phyloP scores from a whole-genome alignment of 2,329 filamentous ascomycete species.

The Lasiodiplodia citricola region DNA sequence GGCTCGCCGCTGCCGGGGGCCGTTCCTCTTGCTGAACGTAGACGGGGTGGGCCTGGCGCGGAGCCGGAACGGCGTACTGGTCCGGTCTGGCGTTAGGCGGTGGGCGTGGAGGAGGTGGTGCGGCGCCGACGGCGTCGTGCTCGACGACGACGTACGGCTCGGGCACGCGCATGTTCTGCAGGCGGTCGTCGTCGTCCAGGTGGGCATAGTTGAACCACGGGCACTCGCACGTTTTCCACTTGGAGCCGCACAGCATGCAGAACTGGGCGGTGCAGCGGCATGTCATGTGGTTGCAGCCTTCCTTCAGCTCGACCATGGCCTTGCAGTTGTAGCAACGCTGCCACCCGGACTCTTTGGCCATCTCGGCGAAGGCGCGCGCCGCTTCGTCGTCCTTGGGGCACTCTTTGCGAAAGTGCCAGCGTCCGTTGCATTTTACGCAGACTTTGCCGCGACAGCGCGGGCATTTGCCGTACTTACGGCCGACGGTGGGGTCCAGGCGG shows the following conservation, averaged over 20 bases:
- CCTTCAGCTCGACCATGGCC: conserved; percentile 75
- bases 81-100: conserved; percentile 30
- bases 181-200: conserved; percentile 57
- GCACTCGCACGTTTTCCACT: conserved; percentile 85
- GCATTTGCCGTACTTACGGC: conserved; percentile 72
- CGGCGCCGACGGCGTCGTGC: conserved; percentile 42
- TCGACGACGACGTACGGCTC: conserved; percentile 58
- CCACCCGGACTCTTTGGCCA: conserved; percentile 73
- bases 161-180: conserved; percentile 35
- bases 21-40: conserved; percentile 40
- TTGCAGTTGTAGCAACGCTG: conserved; percentile 77
- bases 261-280: conserved; percentile 85
- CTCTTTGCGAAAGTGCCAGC: conserved; percentile 69
- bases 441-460: conserved; percentile 74
- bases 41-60: conserved; percentile 29
- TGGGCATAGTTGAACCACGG: conserved; percentile 74
- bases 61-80: conserved; percentile 42
- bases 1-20: conserved; percentile 30
- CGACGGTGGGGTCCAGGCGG: conserved; percentile 51
- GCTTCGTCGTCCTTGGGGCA: conserved; percentile 76
- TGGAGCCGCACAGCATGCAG: conserved; percentile 81
- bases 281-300: conserved; percentile 88
- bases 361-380: conserved; percentile 64
- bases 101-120: conserved; percentile 36
- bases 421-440: conserved; percentile 74